Evolutionary conservation across 805 yeast species (phyloP), one percentile per base, ranked within the genome.

Genomic region (Pichia nanzhaoensis): DNA sequence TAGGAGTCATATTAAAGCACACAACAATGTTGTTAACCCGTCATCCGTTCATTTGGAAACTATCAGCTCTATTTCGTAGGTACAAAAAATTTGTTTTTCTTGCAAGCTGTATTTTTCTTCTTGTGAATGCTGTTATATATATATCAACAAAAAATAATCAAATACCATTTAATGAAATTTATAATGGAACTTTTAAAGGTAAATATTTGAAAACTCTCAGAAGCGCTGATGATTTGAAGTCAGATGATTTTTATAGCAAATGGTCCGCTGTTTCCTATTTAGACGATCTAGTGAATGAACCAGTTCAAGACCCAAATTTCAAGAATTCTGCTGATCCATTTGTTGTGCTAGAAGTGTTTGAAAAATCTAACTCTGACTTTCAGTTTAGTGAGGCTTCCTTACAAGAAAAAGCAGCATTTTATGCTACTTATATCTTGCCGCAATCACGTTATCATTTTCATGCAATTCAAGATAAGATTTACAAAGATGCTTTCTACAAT

Each of bases 221-320:
- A 17, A 46, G 48, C 37, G 44, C 46, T n/a, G 50, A 53, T 22
- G 56, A 58, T 27, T 33, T 60, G 4, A 53, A 58, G 40, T 49
- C 61, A 9, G 57, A 57, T 14, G 57, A 56, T 5, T 59, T 61
- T 28, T 59, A 55, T 39, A 40, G 53, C 14, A 61, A 59, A 40
- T 51, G 62, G 43, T 50, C 50, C 24, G 34, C 57, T 4, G 52
- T 61, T 53, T 55, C 58, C n/a, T 52, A 46, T 34, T 34, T 62
- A 8, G 66, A 62, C 45, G 62, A 59, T 22, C 45, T 62, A 28
- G 51, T 62, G 12, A 54, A 59, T 43, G 66, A 62, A 48, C 59
- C 61, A 19, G 49, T 62, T 31, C 58, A 58, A 16, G 38, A 46
- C 2, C 42, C 54, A 2, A 19, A 50, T 0, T 51, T 51, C 34